These are phyloP conservation scores for Solanum tarapatanum DNA, from an alignment of 257 asterid genomes.

Conservation along the genomic window DNA sequence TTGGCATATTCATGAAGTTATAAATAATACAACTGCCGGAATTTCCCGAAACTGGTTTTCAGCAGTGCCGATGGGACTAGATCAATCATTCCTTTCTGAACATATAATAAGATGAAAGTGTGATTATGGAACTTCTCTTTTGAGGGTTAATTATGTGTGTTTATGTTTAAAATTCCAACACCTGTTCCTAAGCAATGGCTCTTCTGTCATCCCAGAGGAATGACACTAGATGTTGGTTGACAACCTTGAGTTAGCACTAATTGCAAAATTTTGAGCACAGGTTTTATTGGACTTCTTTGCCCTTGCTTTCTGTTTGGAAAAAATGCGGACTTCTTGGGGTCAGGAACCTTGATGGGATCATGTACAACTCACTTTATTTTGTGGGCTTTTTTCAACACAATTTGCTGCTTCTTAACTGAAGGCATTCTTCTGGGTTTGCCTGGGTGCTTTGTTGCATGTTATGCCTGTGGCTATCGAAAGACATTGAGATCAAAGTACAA, in stretches of 20 bases:
- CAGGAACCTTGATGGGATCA: constrained; percentile 47
- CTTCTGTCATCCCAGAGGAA: background rate
- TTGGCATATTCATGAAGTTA: background rate
- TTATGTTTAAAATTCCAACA: background rate
- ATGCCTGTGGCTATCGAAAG: constrained; percentile 80
- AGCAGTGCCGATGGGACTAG: background rate
- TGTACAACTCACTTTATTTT: constrained; percentile 64
- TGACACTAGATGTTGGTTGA: background rate
- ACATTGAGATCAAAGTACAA: constrained; percentile 70
- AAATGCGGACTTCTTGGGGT: constrained; percentile 55
- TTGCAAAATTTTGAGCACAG: constrained; percentile 25
- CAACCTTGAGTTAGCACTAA: background rate
- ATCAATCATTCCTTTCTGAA: background rate
- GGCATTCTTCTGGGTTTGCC: constrained; percentile 75
- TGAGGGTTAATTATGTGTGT: background rate
- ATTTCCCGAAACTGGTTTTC: background rate
- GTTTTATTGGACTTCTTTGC: constrained; percentile 66
- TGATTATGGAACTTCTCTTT: background rate
- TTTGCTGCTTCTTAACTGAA: constrained; percentile 70
- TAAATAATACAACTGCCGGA: background rate
- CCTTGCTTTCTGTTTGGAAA: constrained; percentile 86
- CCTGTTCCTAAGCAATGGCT: background rate
- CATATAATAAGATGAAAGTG: background rate
- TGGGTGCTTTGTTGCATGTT: constrained; percentile 86
- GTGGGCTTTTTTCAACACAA: constrained; percentile 59